Percentiles rank a stretch among this genome's conserved stretches.
phyloP scores from a whole-genome alignment of 2,329 filamentous ascomycete genomes.

The Colletotrichum tamarilloi region DNA sequence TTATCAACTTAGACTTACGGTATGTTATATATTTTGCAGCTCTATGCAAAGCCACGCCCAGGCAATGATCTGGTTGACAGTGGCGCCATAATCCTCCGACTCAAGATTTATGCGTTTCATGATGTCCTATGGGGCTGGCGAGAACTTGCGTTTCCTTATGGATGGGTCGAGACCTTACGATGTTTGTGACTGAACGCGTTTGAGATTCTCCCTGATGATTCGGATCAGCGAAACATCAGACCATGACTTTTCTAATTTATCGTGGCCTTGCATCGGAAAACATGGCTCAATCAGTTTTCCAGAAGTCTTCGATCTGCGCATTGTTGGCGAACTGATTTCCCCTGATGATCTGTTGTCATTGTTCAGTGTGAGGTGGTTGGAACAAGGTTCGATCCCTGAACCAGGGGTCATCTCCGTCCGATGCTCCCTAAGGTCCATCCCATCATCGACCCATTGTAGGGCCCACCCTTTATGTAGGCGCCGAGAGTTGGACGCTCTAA shows the following conservation, averaged over 20 bases:
- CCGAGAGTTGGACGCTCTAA: too few relatives aligned
- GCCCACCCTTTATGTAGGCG: not conserved
- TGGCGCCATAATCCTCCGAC: conserved; percentile 10
- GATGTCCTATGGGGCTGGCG: not conserved
- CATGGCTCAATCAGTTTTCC: not conserved
- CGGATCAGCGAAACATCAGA: conserved; percentile 16
- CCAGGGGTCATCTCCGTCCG: not conserved
- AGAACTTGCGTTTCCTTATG: not conserved
- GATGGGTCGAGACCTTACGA: conserved; percentile 13
- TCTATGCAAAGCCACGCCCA: not conserved
- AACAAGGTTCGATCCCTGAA: not conserved
- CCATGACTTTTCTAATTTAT: not conserved
- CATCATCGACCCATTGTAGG: conserved; percentile 19
- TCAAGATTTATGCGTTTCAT: conserved; percentile 15
- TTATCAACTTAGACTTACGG: too few relatives aligned
- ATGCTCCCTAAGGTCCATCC: not conserved
- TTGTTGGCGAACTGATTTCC: not conserved
- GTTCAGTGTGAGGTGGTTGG: not conserved
- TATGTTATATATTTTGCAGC: not conserved
- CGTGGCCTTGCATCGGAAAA: not conserved
- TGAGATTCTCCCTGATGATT: conserved; percentile 14
- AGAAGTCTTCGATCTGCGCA: not conserved
- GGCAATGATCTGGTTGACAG: not conserved
- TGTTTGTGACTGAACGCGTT: conserved; percentile 19
- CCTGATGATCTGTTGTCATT: not conserved